A percentile compares a stretch with the other conserved stretches of the same genome.
Conservation (phyloP, 345 rosid genomes). For the Populus davidiana region DNA sequence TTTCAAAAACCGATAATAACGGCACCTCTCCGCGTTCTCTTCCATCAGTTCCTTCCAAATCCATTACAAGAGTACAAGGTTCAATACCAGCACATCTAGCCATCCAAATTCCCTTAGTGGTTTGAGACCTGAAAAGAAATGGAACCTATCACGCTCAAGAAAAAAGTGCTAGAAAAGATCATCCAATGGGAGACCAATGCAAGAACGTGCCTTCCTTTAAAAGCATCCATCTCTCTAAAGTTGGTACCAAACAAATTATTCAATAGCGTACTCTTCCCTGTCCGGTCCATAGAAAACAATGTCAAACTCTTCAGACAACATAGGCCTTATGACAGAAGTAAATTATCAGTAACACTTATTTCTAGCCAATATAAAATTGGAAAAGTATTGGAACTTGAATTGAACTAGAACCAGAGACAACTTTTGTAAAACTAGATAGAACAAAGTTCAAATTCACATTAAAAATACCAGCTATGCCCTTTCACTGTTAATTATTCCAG, state of each 20-base stretch:
- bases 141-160: background rate
- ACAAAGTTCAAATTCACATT: background rate
- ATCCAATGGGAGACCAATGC: conserved; percentile 4
- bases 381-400: background rate
- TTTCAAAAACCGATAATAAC: background rate
- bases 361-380: background rate
- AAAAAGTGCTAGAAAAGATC: conserved; percentile 1
- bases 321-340: background rate
- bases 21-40: conserved; percentile 99
- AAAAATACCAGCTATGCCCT: background rate
- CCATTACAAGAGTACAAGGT: conserved; percentile 95
- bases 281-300: conserved; percentile 26
- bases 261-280: conserved; percentile 97
- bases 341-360: background rate
- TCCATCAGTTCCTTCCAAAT: conserved; percentile 99
- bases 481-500: background rate
- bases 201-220: conserved; percentile 77
- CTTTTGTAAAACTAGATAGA: background rate
- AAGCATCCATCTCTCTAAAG: conserved; percentile 99
- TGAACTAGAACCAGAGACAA: background rate
- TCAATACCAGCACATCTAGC: conserved; percentile 87
- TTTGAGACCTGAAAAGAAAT: conserved; percentile 68
- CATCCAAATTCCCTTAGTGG: conserved; percentile 97
- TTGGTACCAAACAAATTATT: conserved; percentile 87
- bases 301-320: conserved; percentile 13